Conservation (phyloP, 805 yeast species). For the Cyberlindnera euphorbiiphila region DNA sequence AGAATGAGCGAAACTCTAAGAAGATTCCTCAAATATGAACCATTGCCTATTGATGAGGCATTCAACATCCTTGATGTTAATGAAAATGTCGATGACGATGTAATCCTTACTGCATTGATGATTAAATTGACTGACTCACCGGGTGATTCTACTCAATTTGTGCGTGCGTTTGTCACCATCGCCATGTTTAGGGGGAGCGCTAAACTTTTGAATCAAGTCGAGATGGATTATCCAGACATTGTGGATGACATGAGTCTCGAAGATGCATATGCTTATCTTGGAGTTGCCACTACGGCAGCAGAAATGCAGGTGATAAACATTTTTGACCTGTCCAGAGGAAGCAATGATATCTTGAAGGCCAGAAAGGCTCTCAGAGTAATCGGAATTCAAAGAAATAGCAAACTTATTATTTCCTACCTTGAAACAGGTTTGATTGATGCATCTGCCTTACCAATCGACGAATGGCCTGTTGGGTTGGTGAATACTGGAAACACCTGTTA, state of each 20-base stretch:
- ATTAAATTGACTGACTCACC: constrained; percentile 53
- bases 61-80: constrained; percentile 48
- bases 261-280: constrained; percentile 48
- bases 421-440: constrained; percentile 61
- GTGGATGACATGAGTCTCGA: constrained; percentile 27
- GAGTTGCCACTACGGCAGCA: constrained; percentile 44
- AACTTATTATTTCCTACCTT: constrained; percentile 52
- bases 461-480: constrained; percentile 88
- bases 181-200: constrained; percentile 57
- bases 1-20: constrained; percentile 35
- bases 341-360: constrained; percentile 49
- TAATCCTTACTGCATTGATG: constrained; percentile 71
- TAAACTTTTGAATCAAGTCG: constrained; percentile 52
- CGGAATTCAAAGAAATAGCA: constrained; percentile 52
- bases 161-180: constrained; percentile 58
- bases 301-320: constrained; percentile 54
- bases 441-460: constrained; percentile 52
- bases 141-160: constrained; percentile 37
- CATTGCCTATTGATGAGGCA: constrained; percentile 45
- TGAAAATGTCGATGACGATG: constrained; percentile 59
- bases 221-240: constrained; percentile 30
- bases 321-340: constrained; percentile 41
- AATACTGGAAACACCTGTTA: constrained; percentile 97
- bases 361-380: constrained; percentile 55
- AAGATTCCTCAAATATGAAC: constrained; percentile 44